Percentiles rank a stretch among this genome's conserved stretches.
Evolutionary conservation across 306 rosid genomes (phyloP).

Genomic region (Vachellia pachyceras): DNA sequence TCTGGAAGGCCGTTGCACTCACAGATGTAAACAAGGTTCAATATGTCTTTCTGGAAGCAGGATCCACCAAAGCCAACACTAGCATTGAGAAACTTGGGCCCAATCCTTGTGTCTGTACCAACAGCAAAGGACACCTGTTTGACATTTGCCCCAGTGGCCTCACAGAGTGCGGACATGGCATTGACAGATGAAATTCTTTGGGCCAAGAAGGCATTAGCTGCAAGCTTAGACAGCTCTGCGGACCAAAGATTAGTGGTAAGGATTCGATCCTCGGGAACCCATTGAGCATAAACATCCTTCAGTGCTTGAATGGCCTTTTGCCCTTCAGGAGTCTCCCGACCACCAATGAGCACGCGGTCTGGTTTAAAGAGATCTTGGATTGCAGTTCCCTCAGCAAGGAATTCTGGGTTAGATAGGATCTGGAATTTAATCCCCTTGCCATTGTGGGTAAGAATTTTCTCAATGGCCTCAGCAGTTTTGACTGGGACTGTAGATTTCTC

Average conservation of each 20-base stretch:
- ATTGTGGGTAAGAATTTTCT: slow-evolving; percentile 92
- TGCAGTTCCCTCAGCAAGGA: slow-evolving; percentile 98
- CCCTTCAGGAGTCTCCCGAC: slow-evolving; percentile 86
- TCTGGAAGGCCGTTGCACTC: slow-evolving; percentile 97
- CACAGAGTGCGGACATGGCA: slow-evolving; percentile 98
- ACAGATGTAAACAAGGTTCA: slow-evolving; percentile 90
- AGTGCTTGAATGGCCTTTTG: slow-evolving; percentile 72
- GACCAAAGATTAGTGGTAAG: slow-evolving; percentile 96
- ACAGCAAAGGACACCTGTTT: slow-evolving; percentile 81
- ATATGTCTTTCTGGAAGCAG: slow-evolving; percentile 93
- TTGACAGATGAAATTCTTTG: slow-evolving; percentile 94
- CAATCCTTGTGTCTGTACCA: slow-evolving; percentile 90
- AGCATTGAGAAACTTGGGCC: slow-evolving; percentile 87
- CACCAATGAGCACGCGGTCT: slow-evolving; percentile 88
- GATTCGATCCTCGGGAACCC: slow-evolving; percentile 84
- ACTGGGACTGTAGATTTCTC: slow-evolving; percentile 98
- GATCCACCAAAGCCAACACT: slow-evolving; percentile 99
- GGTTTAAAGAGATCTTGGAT: slow-evolving; percentile 83
- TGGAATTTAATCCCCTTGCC: slow-evolving; percentile 83
- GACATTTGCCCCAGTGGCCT: slow-evolving; percentile 90
- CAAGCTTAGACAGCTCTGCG: slow-evolving; percentile 93
- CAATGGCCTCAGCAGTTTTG: slow-evolving; percentile 96
- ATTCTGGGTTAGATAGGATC: slow-evolving; percentile 91
- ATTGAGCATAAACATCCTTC: slow-evolving; percentile 81
- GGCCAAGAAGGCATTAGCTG: slow-evolving; percentile 97